Evolutionary conservation across 208 protist species (phyloP), one percentile per base, ranked within the genome.

Genomic region (Crithidia sp.): DNA sequence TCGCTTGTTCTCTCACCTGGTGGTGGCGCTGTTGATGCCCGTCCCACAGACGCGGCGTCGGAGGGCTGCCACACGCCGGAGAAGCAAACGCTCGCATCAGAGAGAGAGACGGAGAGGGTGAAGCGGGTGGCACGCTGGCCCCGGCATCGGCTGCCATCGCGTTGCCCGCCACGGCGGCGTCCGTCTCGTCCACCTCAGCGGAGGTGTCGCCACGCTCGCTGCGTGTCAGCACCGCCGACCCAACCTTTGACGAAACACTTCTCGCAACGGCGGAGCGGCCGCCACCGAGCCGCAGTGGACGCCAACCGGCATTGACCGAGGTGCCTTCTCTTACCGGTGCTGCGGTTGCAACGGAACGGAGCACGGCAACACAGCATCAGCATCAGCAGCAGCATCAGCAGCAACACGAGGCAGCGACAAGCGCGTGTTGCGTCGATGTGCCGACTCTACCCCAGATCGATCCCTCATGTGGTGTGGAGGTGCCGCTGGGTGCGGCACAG

Each of bases 131-230:
- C 16, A 16, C 28, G 41, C 52, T 13, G 41, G 17, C 12, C 4
- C 7, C 14, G n/a, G 14, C 54, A 5, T n/a, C 45, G 19, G n/a
- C 56, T 12, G 59, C 59, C 16, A 52, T 64, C 3, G 50, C 37
- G 12, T 39, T 64, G 58, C 69, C 52, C 37, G 17, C 28, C 19
- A 69, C 60, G 49, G 71, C 59, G 8, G 62, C 47, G 12, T 73
- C 76, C 4, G 55, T 76, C 8, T 77, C 76, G 3, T 81, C 71
- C 7, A 77, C 76, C 14, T 75, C 76, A 5, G 65, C 71, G 7
- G 65, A 77, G 44, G 64, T 76, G 19, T 72, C 77, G 12, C 77
- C 55, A 45, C 71, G 62, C n/a, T 79, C 77, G 5, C 47, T 72
- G 53, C 53, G 61, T 4, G 47, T 45, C 45, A 64, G 58, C 55